A percentile compares a stretch with the other conserved stretches of the same genome.
Evolutionary conservation across 2,329 filamentous ascomycete species (phyloP).

Genomic region (Domatiomyces globalis): DNA sequence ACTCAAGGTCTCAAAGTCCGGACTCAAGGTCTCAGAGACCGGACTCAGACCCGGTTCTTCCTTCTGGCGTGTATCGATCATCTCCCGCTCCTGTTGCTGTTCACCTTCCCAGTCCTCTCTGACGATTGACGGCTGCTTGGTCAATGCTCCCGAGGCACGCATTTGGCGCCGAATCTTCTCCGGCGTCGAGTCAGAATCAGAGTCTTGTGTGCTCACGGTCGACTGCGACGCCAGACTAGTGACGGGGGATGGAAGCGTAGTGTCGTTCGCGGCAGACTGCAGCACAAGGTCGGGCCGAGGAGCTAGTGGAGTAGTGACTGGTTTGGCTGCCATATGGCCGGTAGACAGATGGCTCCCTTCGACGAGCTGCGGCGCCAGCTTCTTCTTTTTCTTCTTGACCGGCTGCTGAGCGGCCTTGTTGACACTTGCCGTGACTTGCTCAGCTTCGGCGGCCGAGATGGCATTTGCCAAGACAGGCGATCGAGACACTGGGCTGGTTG

Average conservation of each 20-base stretch:
- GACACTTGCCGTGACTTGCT: slow-evolving; percentile 18
- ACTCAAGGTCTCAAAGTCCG: not conserved
- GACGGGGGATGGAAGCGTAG: too few relatives aligned
- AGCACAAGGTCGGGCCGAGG: slow-evolving; percentile 13
- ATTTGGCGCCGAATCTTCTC: slow-evolving; percentile 15
- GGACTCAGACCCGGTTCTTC: too few relatives aligned
- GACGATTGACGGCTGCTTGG: slow-evolving; percentile 28
- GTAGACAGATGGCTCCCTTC: slow-evolving; percentile 20
- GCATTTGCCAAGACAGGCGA: slow-evolving; percentile 2
- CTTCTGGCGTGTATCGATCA: slow-evolving; percentile 1
- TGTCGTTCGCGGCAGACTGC: too few relatives aligned
- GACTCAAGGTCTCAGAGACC: not conserved
- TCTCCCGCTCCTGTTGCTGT: slow-evolving; percentile 19
- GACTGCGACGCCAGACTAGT: too few relatives aligned
- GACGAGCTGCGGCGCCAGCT: slow-evolving; percentile 15
- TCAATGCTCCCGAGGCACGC: slow-evolving; percentile 19
- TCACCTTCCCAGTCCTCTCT: slow-evolving; percentile 30
- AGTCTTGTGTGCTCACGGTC: slow-evolving; percentile 6
- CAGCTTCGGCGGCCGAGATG: slow-evolving; percentile 17
- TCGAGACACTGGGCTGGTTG: slow-evolving; percentile 2
- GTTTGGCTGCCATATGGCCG: slow-evolving; percentile 16
- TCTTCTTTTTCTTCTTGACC: slow-evolving; percentile 20
- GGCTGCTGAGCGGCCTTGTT: slow-evolving; percentile 20
- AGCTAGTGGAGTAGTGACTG: slow-evolving; percentile 22
- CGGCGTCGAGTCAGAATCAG: slow-evolving; percentile 21